Evolutionary conservation across 257 asterid genomes (phyloP), one percentile per base, ranked within the genome.

Genomic region (Cordia subcordata): DNA sequence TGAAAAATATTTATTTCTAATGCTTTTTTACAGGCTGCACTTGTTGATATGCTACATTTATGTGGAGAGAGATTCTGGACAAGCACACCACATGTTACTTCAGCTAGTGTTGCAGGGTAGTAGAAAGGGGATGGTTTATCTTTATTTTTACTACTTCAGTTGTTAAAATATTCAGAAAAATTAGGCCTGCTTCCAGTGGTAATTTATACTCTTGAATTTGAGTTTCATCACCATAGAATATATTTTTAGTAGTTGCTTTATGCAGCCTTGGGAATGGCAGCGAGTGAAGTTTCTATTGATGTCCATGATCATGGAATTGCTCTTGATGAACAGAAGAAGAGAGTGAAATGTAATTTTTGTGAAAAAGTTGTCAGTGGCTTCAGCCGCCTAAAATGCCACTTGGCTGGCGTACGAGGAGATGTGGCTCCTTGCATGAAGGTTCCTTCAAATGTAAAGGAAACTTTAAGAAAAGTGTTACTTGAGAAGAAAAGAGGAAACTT

Each of bases 391-490:
- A 77, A 68, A 20, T 60, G 50, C 40, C 64, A 62, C 54, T 64
- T 70, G 22, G 77, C 72, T 59, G 74, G 75, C 58, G 14, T 70
- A 19, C 57, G 68, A 4, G 64, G 71, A 32, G 71, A 67, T 59
- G 70, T 42, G 22, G 40, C 38, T 63, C 73, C 74, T 61, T 62
- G 72, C 40, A 22, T 45, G 52, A 21, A 35, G 4, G 71, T 54
- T 62, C 66, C 65, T 11, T 18, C 18, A 22, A 51, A 54, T 57
- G 64, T 58, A 42, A 65, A 67, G 52, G 71, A 57, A 49, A 49
- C 35, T 13, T 64, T 62, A 10, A 21, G 45, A 59, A 65, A 64
- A 16, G 73, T 75, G 65, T 18, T 76, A 17, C 63, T 27, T 37
- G 66, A 38, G 46, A 70, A 57, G 53, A 62, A 58, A 49, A 68